A percentile compares a stretch with the other conserved stretches of the same genome.
phyloP scores from a whole-genome alignment of 371 early-diverging fungal species.

The Rhizopus delemar region DNA sequence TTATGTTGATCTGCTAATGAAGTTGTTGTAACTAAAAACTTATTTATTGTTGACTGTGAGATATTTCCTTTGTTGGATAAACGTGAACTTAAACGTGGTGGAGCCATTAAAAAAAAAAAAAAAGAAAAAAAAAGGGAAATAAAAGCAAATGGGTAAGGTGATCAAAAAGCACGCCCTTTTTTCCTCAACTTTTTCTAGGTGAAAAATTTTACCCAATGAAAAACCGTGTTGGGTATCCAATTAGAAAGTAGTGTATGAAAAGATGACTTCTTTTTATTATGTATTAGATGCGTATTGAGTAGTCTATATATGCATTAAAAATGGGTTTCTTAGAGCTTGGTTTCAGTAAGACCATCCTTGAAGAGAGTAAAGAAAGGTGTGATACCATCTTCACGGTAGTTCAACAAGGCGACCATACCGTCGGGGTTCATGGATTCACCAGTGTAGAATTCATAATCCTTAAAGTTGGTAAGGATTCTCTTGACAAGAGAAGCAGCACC shows the following conservation, averaged over 20 bases:
- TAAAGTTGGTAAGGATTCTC: conserved; percentile 79
- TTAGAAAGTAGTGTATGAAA: too few species aligned
- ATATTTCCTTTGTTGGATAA: neutral
- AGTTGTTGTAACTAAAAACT: neutral
- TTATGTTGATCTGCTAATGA: neutral
- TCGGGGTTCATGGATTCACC: conserved; percentile 89
- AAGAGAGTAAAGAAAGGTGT: conserved; percentile 93
- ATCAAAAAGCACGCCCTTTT: neutral
- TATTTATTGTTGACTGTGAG: neutral
- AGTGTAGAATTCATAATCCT: conserved; percentile 91
- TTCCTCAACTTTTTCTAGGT: neutral
- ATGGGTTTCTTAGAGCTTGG: conserved; percentile 63
- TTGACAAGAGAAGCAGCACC: conserved; percentile 68
- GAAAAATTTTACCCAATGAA: neutral
- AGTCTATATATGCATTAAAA: too few species aligned
- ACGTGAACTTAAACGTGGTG: neutral
- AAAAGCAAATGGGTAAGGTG: neutral
- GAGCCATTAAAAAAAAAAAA: neutral
- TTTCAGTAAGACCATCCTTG: conserved; percentile 83
- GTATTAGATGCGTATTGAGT: too few species aligned
- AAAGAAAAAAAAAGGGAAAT: too few species aligned
- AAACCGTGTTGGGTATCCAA: too few species aligned
- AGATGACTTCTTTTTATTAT: too few species aligned
- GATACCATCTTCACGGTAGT: conserved; percentile 93
- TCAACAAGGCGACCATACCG: conserved; percentile 87